Base-by-base conservation (phyloP, 2,329 filamentous ascomycete genomes). In the Alternaria sp. region DNA sequence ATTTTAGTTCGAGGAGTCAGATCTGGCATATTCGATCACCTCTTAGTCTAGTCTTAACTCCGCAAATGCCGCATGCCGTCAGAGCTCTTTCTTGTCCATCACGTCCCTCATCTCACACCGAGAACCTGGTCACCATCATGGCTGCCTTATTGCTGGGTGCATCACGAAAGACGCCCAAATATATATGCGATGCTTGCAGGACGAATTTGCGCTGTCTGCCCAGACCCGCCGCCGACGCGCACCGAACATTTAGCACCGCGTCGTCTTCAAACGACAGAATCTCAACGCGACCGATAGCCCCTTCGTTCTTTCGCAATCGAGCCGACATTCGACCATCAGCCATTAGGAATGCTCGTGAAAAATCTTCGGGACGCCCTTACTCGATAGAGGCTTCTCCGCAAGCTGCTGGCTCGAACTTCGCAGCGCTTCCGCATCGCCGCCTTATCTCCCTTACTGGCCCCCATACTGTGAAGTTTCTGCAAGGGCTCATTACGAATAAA, bases 391-490 rank as follows among this genome's bases (percentile, higher is more conserved):
- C 28, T 4, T 28, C 57, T 46, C 16, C 45, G 32, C 27, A 41
- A 10, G 10, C 38, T 22, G 27, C 38, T 14, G 45, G 27, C 74
- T 87, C 78, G 25, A 85, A 84, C 55, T 82, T 83, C 69, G 80
- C 84, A 10, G 72, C 73, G 16, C 87, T 98, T 64, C 81, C 87
- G n/a, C 90, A 90, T 66, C 91, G 95, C 51, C 88, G 89, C 54
- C 85, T 98, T 45, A 89, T 99, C 68, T 90, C 90, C 41, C 83
- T 98, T 64, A 86, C 89, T 16, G 95, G 95, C 3, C 85, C 85
- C 4, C 94, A 97, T 72, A 89, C 93, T 32, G 86, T 90, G 48
- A 90, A 90, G 68, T 98, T 94, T 79, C 86, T 99, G 2, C 93
- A 98, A 78, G 94, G 94, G 55, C 87, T 97, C 58, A 87, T 95